Base-by-base conservation (phyloP, 371 early-diverging fungal genomes). In the Umbelopsis sp. region DNA sequence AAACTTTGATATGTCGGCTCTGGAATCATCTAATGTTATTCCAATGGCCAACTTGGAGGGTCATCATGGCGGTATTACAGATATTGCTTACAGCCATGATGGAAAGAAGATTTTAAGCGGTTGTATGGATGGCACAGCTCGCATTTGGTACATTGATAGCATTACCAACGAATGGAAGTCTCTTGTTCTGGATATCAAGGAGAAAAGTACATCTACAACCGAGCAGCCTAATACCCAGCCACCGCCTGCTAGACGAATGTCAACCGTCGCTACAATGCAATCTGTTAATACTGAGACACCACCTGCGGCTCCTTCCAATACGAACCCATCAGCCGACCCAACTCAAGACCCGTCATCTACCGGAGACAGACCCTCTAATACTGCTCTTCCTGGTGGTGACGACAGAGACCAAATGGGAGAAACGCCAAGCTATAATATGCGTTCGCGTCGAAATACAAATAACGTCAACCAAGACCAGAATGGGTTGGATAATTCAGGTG, bases 31-130 rank as follows among this genome's bases (percentile, higher is more conserved):
- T 0, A 57, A 57, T 29, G 35, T 57, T 10, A 69, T 79, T 22
- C 81, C 88, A 5, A 83, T 92, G 52, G 88, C 87, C 20, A 83
- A 87, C 8, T 73, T 93, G n/a, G 90, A 90, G 4, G 94, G 92
- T 0, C 95, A 94, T 72, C 80, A 78, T 53, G 90, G 86, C 4
- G 86, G 84, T 70, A 89, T 95, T n/a, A 90, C 89, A 0, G 92
- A 92, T 76, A 71, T 95, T 45, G 85, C 84, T n/a, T 95, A 90
- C 70, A 89, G 90, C 70, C 85, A 88, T 74, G 78, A 80, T 41
- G 95, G 94, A 22, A 84, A 89, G 37, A 86, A 86, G 69, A 76
- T 96, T 0, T 71, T 92, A 24, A 89, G 94, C 37, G 94, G 80
- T 16, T 80, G 76, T 35, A 77, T 76, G 45, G 86, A 86, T 69